These are phyloP conservation scores for Pascua sp. DNA, from an alignment of 1,284 basidiomycete genomes.

Conservation along the genomic window DNA sequence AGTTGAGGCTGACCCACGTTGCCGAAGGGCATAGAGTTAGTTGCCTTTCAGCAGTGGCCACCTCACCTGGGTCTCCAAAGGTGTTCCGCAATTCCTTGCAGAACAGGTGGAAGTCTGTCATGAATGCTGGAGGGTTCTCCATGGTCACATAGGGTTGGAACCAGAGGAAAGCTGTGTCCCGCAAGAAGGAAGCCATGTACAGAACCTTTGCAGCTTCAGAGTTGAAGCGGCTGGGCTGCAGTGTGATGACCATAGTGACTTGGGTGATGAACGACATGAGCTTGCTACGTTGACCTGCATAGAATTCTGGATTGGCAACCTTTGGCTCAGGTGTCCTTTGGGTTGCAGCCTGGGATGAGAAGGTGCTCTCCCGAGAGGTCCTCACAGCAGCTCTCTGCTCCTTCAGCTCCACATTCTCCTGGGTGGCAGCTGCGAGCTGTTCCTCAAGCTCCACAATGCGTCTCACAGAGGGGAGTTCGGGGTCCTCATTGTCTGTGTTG, in stretches of 20 bases:
- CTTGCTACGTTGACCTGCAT: slow-evolving; percentile 8
- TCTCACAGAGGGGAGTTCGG: no score
- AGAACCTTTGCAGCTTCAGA: slow-evolving; percentile 16
- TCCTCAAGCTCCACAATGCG: no score
- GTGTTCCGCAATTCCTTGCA: slow-evolving; percentile 6
- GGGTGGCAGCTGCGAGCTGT: no score
- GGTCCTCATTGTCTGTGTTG: no score
- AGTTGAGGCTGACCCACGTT: slow-evolving; percentile 12
- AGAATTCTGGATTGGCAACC: slow-evolving; percentile 13
- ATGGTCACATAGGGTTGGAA: slow-evolving; percentile 11
- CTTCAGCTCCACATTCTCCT: no score
- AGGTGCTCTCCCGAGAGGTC: no score
- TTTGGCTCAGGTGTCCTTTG: no score
- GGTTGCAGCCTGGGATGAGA: no score
- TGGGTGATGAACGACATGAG: not conserved
- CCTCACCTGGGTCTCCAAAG: slow-evolving; percentile 19
- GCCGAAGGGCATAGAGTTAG: slow-evolving; percentile 11
- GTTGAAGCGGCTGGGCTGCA: slow-evolving; percentile 12
- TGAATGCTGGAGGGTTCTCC: not conserved
- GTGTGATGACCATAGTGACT: slow-evolving; percentile 6
- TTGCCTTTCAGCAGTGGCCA: slow-evolving; percentile 11
- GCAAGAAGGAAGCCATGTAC: slow-evolving; percentile 18
- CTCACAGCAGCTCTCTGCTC: no score
- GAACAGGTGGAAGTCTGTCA: slow-evolving; percentile 8
- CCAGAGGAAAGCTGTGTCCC: slow-evolving; percentile 20